A percentile compares a stretch with the other conserved stretches of the same genome.
Conservation (phyloP, 768 basidiomycete genomes). For the Pulveroboletus ravenelii region DNA sequence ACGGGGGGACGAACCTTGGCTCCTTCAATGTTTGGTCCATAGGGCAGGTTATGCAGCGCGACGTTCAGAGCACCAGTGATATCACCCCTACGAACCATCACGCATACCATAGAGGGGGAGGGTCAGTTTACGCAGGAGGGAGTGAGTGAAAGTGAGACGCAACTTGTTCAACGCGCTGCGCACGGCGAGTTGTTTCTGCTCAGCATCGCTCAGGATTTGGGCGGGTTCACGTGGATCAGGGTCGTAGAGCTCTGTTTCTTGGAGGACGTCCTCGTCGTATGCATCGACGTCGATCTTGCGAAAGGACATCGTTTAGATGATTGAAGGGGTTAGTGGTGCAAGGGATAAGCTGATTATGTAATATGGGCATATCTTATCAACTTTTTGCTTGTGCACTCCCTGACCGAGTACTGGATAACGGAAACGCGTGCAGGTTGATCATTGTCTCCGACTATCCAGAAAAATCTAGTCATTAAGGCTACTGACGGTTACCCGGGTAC, state of each 20-base stretch:
- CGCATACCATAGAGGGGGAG: background rate
- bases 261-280: slow-evolving; percentile 86
- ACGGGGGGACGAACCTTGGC: slow-evolving; percentile 66
- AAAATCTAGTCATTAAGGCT: too few relatives aligned
- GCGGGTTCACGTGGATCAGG: slow-evolving; percentile 77
- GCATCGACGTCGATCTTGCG: slow-evolving; percentile 93
- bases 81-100: slow-evolving; percentile 55
- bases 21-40: slow-evolving; percentile 80
- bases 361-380: background rate
- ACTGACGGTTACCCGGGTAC: too few relatives aligned
- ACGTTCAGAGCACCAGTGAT: slow-evolving; percentile 63
- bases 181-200: slow-evolving; percentile 67
- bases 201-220: slow-evolving; percentile 71
- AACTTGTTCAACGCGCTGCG: slow-evolving; percentile 72
- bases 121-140: background rate
- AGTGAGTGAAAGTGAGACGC: slow-evolving; percentile 21
- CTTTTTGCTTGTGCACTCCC: too few relatives aligned
- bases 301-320: slow-evolving; percentile 51
- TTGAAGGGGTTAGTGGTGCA: too few relatives aligned
- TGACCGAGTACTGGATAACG: too few relatives aligned
- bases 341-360: background rate
- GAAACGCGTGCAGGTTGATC: too few relatives aligned
- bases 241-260: slow-evolving; percentile 82
- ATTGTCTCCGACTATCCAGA: too few relatives aligned
- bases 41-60: slow-evolving; percentile 79